A percentile compares a stretch with the other conserved stretches of the same genome.
Evolutionary conservation across 2,329 filamentous ascomycete species (phyloP).

Genomic region (Sporothrix variecibatus): DNA sequence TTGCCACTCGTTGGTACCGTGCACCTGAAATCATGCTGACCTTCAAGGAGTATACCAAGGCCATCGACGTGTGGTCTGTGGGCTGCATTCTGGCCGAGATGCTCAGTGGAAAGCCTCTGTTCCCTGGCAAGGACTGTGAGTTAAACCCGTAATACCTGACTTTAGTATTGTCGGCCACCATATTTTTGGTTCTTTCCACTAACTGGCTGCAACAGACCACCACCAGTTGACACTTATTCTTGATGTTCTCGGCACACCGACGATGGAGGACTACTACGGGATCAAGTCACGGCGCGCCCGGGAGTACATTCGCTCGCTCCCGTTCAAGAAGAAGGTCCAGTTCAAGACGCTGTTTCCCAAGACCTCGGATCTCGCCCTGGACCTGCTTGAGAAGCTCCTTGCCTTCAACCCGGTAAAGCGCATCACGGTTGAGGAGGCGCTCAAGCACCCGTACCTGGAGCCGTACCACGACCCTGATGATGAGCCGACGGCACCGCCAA

Average conservation of each 20-base stretch:
- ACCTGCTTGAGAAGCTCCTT: slow-evolving; percentile 90
- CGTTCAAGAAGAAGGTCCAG: slow-evolving; percentile 99
- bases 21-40: slow-evolving; percentile 99
- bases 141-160: slow-evolving; percentile 32
- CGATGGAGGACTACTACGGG: slow-evolving; percentile 99
- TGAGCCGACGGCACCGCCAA: slow-evolving; percentile 93
- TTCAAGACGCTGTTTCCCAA: slow-evolving; percentile 97
- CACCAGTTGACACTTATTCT: slow-evolving; percentile 97
- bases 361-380: slow-evolving; percentile 94
- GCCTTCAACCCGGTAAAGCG: slow-evolving; percentile 99
- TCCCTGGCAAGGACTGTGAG: slow-evolving; percentile 97
- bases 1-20: slow-evolving; percentile 98
- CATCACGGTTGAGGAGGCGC: slow-evolving; percentile 94
- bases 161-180: too few species aligned
- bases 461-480: slow-evolving; percentile 99
- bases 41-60: slow-evolving; percentile 99
- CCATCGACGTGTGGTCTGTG: slow-evolving; percentile 98
- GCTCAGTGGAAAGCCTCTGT: slow-evolving; percentile 96
- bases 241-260: slow-evolving; percentile 94
- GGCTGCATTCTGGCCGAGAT: slow-evolving; percentile 98
- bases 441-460: slow-evolving; percentile 97
- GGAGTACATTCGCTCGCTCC: slow-evolving; percentile 96
- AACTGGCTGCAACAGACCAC: slow-evolving; percentile 65
- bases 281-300: slow-evolving; percentile 97
- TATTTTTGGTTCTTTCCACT: background rate